Conservation (phyloP, 495 filamentous ascomycete species). For the Hyaloscypha bicolor region DNA sequence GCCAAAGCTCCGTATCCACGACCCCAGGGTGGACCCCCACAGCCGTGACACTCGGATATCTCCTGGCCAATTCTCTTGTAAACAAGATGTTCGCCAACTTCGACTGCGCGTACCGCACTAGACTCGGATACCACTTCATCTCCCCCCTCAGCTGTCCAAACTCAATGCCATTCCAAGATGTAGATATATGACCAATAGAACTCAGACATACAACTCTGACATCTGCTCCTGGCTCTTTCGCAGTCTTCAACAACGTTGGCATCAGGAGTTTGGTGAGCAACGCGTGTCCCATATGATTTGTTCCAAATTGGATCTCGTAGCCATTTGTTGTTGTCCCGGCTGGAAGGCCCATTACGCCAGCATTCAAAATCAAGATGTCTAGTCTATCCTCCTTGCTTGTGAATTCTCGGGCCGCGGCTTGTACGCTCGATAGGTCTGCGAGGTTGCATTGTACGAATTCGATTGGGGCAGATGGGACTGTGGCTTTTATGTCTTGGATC, state of each 20-base stretch:
- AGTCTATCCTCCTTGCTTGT: conserved; percentile 32
- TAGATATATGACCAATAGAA: conserved; percentile 40
- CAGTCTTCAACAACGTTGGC: conserved; percentile 49
- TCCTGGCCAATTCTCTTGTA: conserved; percentile 57
- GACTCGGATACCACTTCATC: conserved; percentile 23
- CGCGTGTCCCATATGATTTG: conserved; percentile 70
- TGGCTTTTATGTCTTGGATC: conserved; percentile 49
- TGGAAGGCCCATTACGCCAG: conserved; percentile 63
- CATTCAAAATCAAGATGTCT: conserved; percentile 69
- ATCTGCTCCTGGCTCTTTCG: conserved; percentile 41
- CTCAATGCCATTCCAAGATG: conserved; percentile 40
- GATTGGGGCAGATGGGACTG: conserved; percentile 36
- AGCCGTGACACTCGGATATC: conserved; percentile 55
- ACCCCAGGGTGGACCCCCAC: conserved; percentile 69
- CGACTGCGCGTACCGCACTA: conserved; percentile 60
- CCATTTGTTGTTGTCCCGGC: conserved; percentile 55
- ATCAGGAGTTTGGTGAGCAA: conserved; percentile 68
- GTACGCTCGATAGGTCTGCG: conserved; percentile 25
- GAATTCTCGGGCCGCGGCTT: conserved; percentile 24
- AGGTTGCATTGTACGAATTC: conserved; percentile 33
- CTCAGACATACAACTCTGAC: conserved; percentile 47
- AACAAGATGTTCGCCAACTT: conserved; percentile 77
- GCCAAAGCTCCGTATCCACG: conserved; percentile 38
- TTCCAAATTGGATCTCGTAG: conserved; percentile 68
- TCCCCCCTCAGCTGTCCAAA: conserved; percentile 43